Conservation (phyloP, 2,329 filamentous ascomycete genomes). For the Pseudogymnoascus sp. region DNA sequence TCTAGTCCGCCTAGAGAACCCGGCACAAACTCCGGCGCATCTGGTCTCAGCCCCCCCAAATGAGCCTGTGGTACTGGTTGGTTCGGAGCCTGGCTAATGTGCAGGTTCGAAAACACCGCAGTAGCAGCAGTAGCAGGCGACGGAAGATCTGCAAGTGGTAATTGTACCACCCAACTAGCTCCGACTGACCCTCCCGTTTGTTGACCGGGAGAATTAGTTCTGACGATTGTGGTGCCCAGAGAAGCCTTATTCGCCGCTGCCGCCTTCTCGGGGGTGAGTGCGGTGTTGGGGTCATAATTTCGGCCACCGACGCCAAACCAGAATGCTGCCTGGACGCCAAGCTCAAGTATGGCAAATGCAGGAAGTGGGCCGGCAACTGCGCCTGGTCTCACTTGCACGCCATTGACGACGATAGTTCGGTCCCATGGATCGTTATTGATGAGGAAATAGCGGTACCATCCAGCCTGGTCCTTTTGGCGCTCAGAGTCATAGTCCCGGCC, state of each 20-base stretch:
- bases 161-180: not conserved
- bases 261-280: not conserved
- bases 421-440: slow-evolving; percentile 21
- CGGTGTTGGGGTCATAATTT: not conserved
- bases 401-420: slow-evolving; percentile 22
- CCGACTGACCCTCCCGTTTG: not conserved
- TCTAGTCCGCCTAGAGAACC: not conserved
- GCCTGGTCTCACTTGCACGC: slow-evolving; percentile 20
- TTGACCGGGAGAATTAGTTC: not conserved
- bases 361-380: slow-evolving; percentile 25
- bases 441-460: slow-evolving; percentile 20
- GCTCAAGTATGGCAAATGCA: slow-evolving; percentile 19
- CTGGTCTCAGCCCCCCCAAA: not conserved
- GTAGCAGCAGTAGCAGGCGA: not conserved
- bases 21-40: slow-evolving; percentile 1
- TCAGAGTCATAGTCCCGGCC: not conserved
- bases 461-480: not conserved
- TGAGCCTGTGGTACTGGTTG: not conserved
- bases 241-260: not conserved
- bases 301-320: not conserved
- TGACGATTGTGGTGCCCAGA: not conserved
- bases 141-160: not conserved
- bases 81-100: not conserved
- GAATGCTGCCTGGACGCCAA: not conserved
- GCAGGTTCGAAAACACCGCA: not conserved